Evolutionary conservation across 1,284 basidiomycete genomes (phyloP).

Genomic region (Ganoderma sinense): DNA sequence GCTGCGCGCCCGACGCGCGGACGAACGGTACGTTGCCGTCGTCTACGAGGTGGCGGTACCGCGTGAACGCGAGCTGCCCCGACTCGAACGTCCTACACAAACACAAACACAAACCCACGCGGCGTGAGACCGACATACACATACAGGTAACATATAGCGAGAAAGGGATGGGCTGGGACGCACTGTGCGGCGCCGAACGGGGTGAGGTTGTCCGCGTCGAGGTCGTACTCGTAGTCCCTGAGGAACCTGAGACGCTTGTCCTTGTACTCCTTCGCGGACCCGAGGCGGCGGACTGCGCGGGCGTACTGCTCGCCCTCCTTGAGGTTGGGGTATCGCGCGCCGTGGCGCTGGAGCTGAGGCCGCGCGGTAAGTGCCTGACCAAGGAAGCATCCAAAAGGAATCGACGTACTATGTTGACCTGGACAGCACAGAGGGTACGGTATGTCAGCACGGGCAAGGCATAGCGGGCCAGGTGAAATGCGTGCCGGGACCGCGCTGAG

Average conservation of each 20-base stretch:
- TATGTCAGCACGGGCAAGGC: background rate
- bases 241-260: slow-evolving; percentile 69
- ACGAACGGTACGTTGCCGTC: slow-evolving; percentile 63
- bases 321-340: slow-evolving; percentile 78
- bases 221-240: slow-evolving; percentile 60
- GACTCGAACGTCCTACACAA: slow-evolving; percentile 56
- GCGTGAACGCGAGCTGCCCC: slow-evolving; percentile 53
- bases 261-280: slow-evolving; percentile 50
- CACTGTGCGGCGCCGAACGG: slow-evolving; percentile 77
- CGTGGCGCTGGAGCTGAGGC: slow-evolving; percentile 82
- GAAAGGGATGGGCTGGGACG: slow-evolving; percentile 37
- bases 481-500: background rate
- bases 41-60: slow-evolving; percentile 59
- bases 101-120: background rate
- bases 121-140: no score
- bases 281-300: slow-evolving; percentile 50
- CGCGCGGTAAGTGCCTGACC: background rate
- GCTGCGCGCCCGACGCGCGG: slow-evolving; percentile 62
- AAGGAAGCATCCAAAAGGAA: background rate
- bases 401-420: slow-evolving; percentile 31
- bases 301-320: slow-evolving; percentile 45
- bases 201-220: slow-evolving; percentile 71
- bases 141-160: no score
- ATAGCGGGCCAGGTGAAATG: background rate
- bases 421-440: background rate